Percentiles rank a stretch among this genome's conserved stretches.
These are phyloP conservation scores for Catunica adiposa DNA, from an alignment of 2,329 filamentous ascomycete species.

Conservation along the genomic window DNA sequence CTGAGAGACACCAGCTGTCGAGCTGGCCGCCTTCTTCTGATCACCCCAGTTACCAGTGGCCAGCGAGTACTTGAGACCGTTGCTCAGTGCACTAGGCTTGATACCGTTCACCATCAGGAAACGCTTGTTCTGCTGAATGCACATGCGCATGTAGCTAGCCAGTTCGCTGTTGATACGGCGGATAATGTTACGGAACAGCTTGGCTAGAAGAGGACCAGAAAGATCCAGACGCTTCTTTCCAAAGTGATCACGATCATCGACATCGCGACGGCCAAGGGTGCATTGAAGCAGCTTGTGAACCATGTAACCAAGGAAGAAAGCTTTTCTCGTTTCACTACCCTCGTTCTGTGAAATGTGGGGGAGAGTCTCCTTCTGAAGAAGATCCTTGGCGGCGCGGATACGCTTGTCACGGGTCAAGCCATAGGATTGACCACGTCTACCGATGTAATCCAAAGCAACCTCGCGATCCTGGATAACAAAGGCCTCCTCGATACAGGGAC, in stretches of 20 bases:
- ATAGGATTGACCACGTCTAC: constrained; percentile 61
- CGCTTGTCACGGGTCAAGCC: constrained; percentile 71
- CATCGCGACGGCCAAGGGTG: constrained; percentile 78
- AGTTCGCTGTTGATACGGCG: constrained; percentile 83
- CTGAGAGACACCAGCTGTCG: constrained; percentile 93
- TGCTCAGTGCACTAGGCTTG: constrained; percentile 79
- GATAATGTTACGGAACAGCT: constrained; percentile 84
- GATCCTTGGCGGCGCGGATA: constrained; percentile 80
- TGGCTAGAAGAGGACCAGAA: constrained; percentile 85
- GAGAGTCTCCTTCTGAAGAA: constrained; percentile 90
- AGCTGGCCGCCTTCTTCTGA: constrained; percentile 92
- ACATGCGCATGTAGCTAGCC: constrained; percentile 77
- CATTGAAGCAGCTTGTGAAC: constrained; percentile 90
- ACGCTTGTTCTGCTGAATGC: constrained; percentile 73
- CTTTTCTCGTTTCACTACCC: constrained; percentile 87
- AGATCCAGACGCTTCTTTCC: constrained; percentile 96
- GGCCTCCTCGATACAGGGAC: constrained; percentile 91
- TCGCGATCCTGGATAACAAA: constrained; percentile 93
- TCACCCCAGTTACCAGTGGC: constrained; percentile 99
- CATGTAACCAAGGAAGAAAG: constrained; percentile 98
- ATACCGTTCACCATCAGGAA: constrained; percentile 86
- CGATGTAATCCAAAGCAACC: constrained; percentile 86
- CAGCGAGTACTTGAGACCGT: constrained; percentile 88
- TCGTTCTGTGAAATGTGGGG: constrained; percentile 93
- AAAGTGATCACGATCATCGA: constrained; percentile 96